phyloP scores from a whole-genome alignment of 345 rosid genomes.

The Eutrema japonicum region DNA sequence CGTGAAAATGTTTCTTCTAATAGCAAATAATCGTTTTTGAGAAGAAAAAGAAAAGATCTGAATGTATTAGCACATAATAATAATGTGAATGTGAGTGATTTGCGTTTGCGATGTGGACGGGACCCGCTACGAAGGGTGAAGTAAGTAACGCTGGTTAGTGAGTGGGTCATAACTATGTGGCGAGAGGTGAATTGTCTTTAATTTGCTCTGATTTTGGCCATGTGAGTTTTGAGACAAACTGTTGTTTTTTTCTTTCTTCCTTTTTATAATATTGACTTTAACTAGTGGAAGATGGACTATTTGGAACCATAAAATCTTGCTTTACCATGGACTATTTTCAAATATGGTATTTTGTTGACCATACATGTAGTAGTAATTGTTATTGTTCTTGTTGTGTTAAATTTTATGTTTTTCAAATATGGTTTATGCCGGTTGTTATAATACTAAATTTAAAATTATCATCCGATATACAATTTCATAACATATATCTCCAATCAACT shows the following conservation, averaged over 20 bases:
- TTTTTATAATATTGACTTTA: background rate
- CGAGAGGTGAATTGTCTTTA: slow-evolving; percentile 25
- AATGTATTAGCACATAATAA: slow-evolving; percentile 19
- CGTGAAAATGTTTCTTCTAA: slow-evolving; percentile 12
- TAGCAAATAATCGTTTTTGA: slow-evolving; percentile 17
- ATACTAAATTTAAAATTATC: no score
- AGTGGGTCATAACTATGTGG: slow-evolving; percentile 34
- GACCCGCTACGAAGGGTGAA: slow-evolving; percentile 14
- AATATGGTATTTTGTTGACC: background rate
- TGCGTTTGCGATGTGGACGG: slow-evolving; percentile 14
- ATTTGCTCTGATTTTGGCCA: slow-evolving; percentile 33
- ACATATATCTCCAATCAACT: no score
- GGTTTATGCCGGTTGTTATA: background rate
- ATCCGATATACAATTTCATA: no score
- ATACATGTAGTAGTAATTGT: background rate
- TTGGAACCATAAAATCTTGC: slow-evolving; percentile 8
- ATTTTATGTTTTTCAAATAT: no score
- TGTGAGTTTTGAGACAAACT: slow-evolving; percentile 23
- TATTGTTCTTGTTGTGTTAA: no score
- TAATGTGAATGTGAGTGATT: slow-evolving; percentile 29
- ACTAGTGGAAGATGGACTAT: slow-evolving; percentile 21
- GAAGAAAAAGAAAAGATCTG: background rate
- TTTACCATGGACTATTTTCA: slow-evolving; percentile 1
- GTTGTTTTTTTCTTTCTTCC: background rate
- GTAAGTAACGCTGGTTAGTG: slow-evolving; percentile 26